phyloP scores from a whole-genome alignment of 2,329 filamentous ascomycete species.

The Colletotrichum eleusines region DNA sequence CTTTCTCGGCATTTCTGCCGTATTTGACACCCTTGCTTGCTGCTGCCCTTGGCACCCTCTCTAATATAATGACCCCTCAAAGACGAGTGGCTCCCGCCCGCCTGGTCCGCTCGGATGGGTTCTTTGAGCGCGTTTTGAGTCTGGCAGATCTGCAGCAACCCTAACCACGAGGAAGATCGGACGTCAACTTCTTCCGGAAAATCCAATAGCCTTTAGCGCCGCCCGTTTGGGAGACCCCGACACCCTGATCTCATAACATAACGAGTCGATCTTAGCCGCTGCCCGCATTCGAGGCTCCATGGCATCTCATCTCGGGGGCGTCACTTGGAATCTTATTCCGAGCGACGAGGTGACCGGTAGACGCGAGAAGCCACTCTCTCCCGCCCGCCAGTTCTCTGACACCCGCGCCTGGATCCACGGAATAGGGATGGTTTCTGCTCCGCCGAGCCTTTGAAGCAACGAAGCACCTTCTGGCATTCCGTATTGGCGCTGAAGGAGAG shows the following conservation, averaged over 20 bases:
- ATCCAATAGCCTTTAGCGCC: constrained; percentile 22
- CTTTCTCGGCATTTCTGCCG: not conserved
- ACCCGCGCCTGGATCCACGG: not conserved
- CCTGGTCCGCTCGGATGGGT: not conserved
- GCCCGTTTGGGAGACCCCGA: constrained; percentile 4
- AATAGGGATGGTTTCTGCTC: not conserved
- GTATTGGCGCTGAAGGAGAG: not conserved
- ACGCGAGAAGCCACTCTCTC: not conserved
- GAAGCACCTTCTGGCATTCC: no score
- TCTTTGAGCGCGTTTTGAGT: constrained; percentile 36
- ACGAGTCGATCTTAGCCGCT: constrained; percentile 5
- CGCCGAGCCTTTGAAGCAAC: not conserved
- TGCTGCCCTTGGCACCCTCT: not conserved
- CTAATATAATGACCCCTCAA: not conserved
- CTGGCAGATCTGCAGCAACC: constrained; percentile 27
- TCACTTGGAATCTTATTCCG: constrained; percentile 32
- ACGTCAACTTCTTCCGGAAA: constrained; percentile 30
- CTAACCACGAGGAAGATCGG: constrained; percentile 23
- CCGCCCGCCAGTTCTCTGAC: not conserved
- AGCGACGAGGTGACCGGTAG: constrained; percentile 15
- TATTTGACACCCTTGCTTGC: constrained; percentile 1
- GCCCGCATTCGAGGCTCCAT: constrained; percentile 1
- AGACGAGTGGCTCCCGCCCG: not conserved
- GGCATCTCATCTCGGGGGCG: constrained; percentile 35
- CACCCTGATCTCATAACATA: constrained; percentile 16